Evolutionary conservation across 495 filamentous ascomycete genomes (phyloP).

Genomic region (Oleoguttula mirabilis): DNA sequence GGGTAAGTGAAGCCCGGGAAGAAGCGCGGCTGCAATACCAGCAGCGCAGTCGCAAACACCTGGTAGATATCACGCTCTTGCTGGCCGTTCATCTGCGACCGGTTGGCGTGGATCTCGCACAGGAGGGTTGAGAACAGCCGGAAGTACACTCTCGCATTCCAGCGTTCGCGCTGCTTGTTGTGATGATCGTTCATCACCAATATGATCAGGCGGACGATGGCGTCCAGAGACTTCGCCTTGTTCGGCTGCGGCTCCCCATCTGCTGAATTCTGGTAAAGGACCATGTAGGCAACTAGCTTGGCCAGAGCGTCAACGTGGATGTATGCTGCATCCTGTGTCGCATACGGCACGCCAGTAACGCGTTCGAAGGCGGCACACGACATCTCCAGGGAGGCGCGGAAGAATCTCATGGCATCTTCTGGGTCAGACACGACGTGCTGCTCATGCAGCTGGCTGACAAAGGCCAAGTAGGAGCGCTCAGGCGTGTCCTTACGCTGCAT

Average conservation of each 20-base stretch:
- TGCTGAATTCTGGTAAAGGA: conserved; percentile 49
- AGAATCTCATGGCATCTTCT: conserved; percentile 66
- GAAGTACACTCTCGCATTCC: conserved; percentile 84
- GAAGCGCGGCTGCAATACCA: conserved; percentile 60
- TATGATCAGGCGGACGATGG: conserved; percentile 60
- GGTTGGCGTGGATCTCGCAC: conserved; percentile 42
- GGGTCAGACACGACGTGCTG: conserved; percentile 53
- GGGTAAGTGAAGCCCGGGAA: conserved; percentile 72
- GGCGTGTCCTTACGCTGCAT: conserved; percentile 61
- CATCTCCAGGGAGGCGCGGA: conserved; percentile 69
- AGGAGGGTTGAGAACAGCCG: conserved; percentile 78
- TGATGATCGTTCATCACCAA: conserved; percentile 79
- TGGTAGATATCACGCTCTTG: conserved; percentile 5
- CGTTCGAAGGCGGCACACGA: conserved; percentile 66
- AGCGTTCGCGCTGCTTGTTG: conserved; percentile 63
- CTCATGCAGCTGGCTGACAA: conserved; percentile 74
- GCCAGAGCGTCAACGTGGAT: conserved; percentile 73
- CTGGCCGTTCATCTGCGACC: conserved; percentile 1
- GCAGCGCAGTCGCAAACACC: conserved; percentile 59
- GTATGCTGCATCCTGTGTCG: conserved; percentile 56
- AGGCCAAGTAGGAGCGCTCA: conserved; percentile 59
- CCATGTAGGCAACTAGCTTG: conserved; percentile 65
- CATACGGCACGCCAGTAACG: conserved; percentile 38
- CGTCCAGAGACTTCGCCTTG: conserved; percentile 58
- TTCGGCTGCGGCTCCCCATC: conserved; percentile 45